Conservation (phyloP, 192 early-diverging fungal species). For the Entophlyctis helioformis region DNA sequence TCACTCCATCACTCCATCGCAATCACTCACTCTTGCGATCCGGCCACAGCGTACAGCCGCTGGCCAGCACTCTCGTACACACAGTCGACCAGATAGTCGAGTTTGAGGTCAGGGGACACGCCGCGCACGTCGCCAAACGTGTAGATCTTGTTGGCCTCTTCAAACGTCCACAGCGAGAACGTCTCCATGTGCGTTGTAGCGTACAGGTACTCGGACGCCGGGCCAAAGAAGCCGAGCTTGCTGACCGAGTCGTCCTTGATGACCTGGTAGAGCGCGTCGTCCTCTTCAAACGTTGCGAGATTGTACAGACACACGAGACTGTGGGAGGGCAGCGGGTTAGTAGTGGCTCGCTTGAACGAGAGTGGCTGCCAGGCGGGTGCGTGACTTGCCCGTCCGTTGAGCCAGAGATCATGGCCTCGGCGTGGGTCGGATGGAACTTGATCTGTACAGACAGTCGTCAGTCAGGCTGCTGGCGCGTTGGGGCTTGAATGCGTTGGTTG, state of each 20-base stretch:
- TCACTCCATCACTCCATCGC: too few species aligned
- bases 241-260: slow-evolving; percentile 76
- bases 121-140: slow-evolving; percentile 73
- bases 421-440: slow-evolving; percentile 31
- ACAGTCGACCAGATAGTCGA: slow-evolving; percentile 78
- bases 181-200: slow-evolving; percentile 85
- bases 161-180: slow-evolving; percentile 59
- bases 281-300: slow-evolving; percentile 65
- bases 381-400: slow-evolving; percentile 23
- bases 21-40: slow-evolving; percentile 52
- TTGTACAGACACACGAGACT: slow-evolving; percentile 59
- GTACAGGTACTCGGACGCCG: slow-evolving; percentile 77
- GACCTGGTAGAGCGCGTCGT: slow-evolving; percentile 73
- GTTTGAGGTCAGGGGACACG: slow-evolving; percentile 36
- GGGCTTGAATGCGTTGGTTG: not conserved
- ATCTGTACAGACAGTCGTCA: slow-evolving; percentile 7
- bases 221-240: slow-evolving; percentile 85
- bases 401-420: slow-evolving; percentile 23
- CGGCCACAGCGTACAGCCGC: slow-evolving; percentile 67
- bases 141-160: slow-evolving; percentile 28
- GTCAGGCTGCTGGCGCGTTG: too few species aligned
- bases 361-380: slow-evolving; percentile 1
- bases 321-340: not conserved
- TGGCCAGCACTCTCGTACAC: slow-evolving; percentile 53
- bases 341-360: not conserved